Evolutionary conservation across 2,329 filamentous ascomycete species (phyloP), one percentile per base, ranked within the genome.

Genomic region (Bipolaris gigantea): DNA sequence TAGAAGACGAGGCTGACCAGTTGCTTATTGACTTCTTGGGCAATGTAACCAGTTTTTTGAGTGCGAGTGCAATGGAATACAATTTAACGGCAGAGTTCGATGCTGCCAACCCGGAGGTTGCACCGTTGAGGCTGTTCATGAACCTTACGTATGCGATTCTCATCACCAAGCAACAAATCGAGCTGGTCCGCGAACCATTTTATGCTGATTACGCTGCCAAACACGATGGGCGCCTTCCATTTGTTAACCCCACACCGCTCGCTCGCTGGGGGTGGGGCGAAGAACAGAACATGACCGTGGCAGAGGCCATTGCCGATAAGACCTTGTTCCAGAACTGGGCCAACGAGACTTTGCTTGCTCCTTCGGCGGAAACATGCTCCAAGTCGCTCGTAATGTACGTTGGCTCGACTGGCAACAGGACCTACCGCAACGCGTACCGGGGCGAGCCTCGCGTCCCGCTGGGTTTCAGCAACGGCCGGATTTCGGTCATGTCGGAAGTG

Each of bases 251-350:
- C 0, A 74, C 76, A 0, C 80, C 81, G 1, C 58, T 80, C 1
- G 71, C 73, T 0, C 76, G 81, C 10, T 82, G 80, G 77, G 71
- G 69, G 8, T 83, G 75, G 66, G 80, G 77, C 2, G 75, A 78
- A 32, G 72, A 70, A 1, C 65, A 73, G 2, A 71, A 73, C 3
- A 62, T 64, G 2, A 71, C 72, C 0, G 65, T 79, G 0, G 73
- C 76, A 0, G 67, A 77, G 2, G 82, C 78, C 3, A 68, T 81
- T 5, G 62, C 71, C 5, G 82, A 83, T 63, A 83, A 83, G 57
- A 81, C 80, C 0, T 60, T 73, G 1, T 82, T 82, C 58, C 72
- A 73, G 50, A 58, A 69, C 8, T 82, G 79, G 80, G 81, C 82
- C 63, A 78, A 78, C 42, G 66, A 59, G 27, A 70, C 78, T 6